Evolutionary conservation across 2,329 filamentous ascomycete genomes (phyloP), one percentile per base, ranked within the genome.

Genomic region (Cladosporium velox): DNA sequence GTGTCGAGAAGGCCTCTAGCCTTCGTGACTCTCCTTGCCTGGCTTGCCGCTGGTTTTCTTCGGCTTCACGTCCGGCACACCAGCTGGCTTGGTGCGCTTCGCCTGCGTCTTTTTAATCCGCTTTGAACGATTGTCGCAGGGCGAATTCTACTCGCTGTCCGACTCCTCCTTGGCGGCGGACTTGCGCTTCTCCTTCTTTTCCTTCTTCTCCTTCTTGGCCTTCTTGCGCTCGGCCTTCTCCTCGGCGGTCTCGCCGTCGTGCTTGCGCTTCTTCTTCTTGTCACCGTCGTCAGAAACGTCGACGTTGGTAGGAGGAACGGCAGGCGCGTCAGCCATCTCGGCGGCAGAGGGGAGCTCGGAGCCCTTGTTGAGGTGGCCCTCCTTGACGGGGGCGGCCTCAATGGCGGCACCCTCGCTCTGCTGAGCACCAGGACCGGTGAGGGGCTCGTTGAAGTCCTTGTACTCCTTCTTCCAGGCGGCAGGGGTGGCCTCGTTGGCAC

Each of bases 401-500:
- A 68, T 67, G n/a, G 74, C 75, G 54, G 73, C 71, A 52, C 70
- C 69, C 68, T 78, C 75, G 47, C 65, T 68, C 59, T 67, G 67
- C 51, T 52, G 55, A 38, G 30, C 32, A 21, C 35, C 44, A 21
- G 49, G 24, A n/a, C 47, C 63, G 15, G 38, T 55, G 24, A 59
- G 54, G 38, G 72, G 82, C 49, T 86, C 85, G 75, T 86, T 89
- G 83, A 89, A 97, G 83, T 98, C 95, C 81, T 93, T 94, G 86
- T 99, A 99, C 72, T 91, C 91, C 44, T 87, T 82, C 73, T 91
- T 93, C 95, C 95, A 99, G 82, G 95, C 92, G 74, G 93, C 88
- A 30, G 95, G 95, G 5, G 95, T 99, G 70, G 89, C 88, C 79
- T 97, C 94, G 80, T 98, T 99, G 74, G 91, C 81, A 67, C 93